Conservation (phyloP, 176 grass and related monocot species). For the Guadua angustifolia region DNA sequence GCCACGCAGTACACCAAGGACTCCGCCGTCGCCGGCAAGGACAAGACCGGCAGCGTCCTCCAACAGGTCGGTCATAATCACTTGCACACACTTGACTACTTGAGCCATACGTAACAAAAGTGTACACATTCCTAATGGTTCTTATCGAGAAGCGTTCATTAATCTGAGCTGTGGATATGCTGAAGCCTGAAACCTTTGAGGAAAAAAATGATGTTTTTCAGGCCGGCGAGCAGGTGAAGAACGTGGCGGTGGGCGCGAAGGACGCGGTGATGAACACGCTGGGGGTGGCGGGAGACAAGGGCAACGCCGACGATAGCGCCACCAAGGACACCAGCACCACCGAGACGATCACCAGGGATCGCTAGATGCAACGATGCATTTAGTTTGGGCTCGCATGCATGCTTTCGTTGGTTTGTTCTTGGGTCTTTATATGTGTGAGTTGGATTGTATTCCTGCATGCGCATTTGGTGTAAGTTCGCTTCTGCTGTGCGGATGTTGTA, state of each 20-base stretch:
- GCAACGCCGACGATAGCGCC: not conserved
- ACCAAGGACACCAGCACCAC: conserved; percentile 28
- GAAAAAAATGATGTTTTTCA: not conserved
- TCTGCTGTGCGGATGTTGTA: not conserved
- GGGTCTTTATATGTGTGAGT: not conserved
- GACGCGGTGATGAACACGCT: conserved; percentile 68
- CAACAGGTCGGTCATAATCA: conserved; percentile 53
- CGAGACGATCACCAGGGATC: conserved; percentile 44
- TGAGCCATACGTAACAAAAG: not conserved
- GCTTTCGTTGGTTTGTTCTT: too few species aligned
- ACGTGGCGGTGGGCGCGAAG: conserved; percentile 58
- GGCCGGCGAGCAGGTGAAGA: conserved; percentile 63
- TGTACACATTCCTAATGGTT: not conserved
- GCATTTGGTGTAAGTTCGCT: conserved; percentile 19
- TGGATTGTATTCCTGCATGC: not conserved
- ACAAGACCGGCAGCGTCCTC: conserved; percentile 58
- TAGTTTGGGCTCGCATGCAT: not conserved
- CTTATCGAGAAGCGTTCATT: not conserved
- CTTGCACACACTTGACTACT: too few species aligned
- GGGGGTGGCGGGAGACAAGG: conserved; percentile 51
- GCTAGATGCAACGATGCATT: not conserved
- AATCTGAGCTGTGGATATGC: not conserved
- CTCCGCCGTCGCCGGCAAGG: conserved; percentile 45
- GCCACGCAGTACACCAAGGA: conserved; percentile 56
- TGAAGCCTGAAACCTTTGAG: not conserved